Evolutionary conservation across 441 rosid genomes (phyloP), one percentile per base, ranked within the genome.

Genomic region (Pelargonium citronellum): DNA sequence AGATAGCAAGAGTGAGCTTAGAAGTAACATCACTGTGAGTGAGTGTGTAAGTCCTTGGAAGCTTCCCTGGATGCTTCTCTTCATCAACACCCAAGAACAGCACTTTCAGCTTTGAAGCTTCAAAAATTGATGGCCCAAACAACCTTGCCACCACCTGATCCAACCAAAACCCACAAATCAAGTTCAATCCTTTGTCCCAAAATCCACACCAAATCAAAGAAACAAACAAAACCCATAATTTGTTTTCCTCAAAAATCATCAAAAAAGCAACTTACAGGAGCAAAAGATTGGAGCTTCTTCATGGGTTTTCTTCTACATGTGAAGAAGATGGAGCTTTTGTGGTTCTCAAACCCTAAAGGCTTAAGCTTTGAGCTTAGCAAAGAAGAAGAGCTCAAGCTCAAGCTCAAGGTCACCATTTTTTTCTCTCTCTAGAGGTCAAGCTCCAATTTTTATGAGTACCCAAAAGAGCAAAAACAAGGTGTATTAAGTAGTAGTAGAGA

Each of bases 121-220:
- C 96, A 71, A 94, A 94, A 27, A 91, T 87, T 0, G 96, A 87
- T 4, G 97, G 96, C 79, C 98, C 98, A 77, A 94, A 94, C 73
- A 91, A 80, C 64, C 98, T 89, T 27, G 30, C 30, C 68, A 92
- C 94, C 67, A 85, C 87, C 96, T 91, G 79, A 57, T 61, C 49
- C 81, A 66, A 37, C 70, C 67, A 74, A 66, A 53, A 53, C n/a
- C 70, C 72, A 61, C 15, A 41, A 46, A 64, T 61, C 66, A 75
- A 58, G 12, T 30, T 55, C n/a, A 30, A 1, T 24, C 24, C 16
- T 43, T 44, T 8, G 3, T 20, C 57, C 41, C 15, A 63, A 27
- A 34, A 6, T n/a, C n/a, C 37, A 44, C 41, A 16, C 11, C 8
- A 69, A 10, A 7, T 19, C 49, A 22, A 9, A 51, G 1, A 12